Conservation (phyloP, 495 filamentous ascomycete genomes). For the Tuber brumale region DNA sequence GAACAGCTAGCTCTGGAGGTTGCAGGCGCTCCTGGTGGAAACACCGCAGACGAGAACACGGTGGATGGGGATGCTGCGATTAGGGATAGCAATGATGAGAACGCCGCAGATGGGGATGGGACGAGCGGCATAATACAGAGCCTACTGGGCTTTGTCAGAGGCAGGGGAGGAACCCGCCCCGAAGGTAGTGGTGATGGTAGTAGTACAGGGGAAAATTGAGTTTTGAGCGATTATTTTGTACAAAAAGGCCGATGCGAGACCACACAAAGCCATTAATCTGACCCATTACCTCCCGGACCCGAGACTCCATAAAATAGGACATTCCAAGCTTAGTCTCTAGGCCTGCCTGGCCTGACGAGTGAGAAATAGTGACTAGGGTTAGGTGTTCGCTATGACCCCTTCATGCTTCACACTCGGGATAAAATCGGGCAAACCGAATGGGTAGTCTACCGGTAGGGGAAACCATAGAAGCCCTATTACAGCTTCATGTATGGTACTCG, state of each 20-base stretch:
- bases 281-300: not conserved
- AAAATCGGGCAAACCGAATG: not conserved
- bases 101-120: not conserved
- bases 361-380: not conserved
- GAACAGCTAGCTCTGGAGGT: not conserved
- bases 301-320: not conserved
- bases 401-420: not conserved
- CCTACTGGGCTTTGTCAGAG: not conserved
- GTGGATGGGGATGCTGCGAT: not conserved
- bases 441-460: not conserved
- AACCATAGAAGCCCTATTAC: not conserved
- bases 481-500: not conserved
- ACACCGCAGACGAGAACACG: not conserved
- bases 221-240: not conserved
- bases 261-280: not conserved
- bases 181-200: not conserved
- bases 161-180: not conserved
- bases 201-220: not conserved
- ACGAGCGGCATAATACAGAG: not conserved
- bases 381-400: not conserved
- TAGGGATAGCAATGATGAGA: not conserved
- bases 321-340: not conserved
- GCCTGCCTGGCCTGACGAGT: not conserved
- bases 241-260: not conserved
- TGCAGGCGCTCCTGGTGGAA: not conserved